Conservation (phyloP, 306 rosid species). For the Castanopsis chinensis region DNA sequence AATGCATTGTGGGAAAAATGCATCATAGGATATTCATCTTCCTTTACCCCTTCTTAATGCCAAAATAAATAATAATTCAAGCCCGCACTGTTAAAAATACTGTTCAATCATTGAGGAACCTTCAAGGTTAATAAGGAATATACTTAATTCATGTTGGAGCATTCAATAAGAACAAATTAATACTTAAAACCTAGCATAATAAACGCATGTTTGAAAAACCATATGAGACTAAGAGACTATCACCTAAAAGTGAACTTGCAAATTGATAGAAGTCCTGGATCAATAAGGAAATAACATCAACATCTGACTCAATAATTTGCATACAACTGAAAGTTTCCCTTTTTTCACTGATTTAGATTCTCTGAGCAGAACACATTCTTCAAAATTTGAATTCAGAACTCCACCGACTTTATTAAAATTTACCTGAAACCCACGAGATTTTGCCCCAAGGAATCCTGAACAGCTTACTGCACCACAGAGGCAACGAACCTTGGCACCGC, state of each 20-base stretch:
- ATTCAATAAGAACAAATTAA: not conserved
- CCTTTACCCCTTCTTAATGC: not conserved
- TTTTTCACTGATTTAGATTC: not conserved
- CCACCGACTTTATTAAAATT: slow-evolving; percentile 8
- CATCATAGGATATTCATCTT: not conserved
- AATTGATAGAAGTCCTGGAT: no score
- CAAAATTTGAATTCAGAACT: slow-evolving; percentile 9
- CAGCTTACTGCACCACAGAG: slow-evolving; percentile 89
- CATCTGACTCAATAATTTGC: not conserved
- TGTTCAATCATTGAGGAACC: not conserved
- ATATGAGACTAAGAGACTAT: not conserved
- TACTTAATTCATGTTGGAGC: not conserved
- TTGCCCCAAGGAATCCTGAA: slow-evolving; percentile 95
- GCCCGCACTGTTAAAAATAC: not conserved
- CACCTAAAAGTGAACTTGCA: not conserved
- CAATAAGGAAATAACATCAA: not conserved
- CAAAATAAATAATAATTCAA: not conserved
- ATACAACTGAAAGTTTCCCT: not conserved
- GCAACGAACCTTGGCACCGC: slow-evolving; percentile 95
- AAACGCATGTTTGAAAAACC: not conserved
- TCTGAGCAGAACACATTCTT: not conserved
- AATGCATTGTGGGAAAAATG: not conserved
- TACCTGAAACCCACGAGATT: slow-evolving; percentile 97
- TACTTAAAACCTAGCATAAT: not conserved
- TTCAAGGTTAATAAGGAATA: not conserved